Evolutionary conservation across 176 grass and related monocot species (phyloP), one percentile per base, ranked within the genome.

Genomic region (Avena insularis): DNA sequence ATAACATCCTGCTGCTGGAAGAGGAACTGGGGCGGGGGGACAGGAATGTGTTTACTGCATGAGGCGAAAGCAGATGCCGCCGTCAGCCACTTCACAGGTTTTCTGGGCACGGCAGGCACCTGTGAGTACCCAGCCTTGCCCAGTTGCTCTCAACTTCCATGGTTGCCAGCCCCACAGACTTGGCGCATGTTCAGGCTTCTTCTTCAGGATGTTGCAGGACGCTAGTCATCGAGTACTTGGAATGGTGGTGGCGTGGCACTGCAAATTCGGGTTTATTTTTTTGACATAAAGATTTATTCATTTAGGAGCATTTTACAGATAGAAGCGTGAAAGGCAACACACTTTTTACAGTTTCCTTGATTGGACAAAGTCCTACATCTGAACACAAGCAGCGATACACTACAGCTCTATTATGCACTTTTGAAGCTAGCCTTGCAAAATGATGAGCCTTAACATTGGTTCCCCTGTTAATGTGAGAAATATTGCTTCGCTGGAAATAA

Each of bases 211-310:
- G 10, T 57, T 57, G 9, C 29, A 78, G 75, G 51, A 36, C 17
- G 27, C 16, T 78, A 29, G 75, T 38, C 9, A 78, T 2, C 14
- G 56, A 78, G 16, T 78, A 55, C 13, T 55, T 55, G 53, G 51
- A 78, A 78, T 78, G 56, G 20, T 45, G 35, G 20, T 79, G 77
- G 20, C 19, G 45, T 79, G 12, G 17, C 77, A 79, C 55, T 81
- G 25, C 4, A 81, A 66, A 66, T 49, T 50, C 17, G 21, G 40
- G 6, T 14, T 51, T 35, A 35, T 35, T 51, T 51, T 51, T 51
- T 51, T 11, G 3, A 51, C 12, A 51, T 12, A 35, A 35, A 51
- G 12, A 51, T 51, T 51, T 51, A 51, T 51, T 51, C 40, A 43
- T 43, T 43, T 43, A 43, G 40, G 49, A 51, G 11, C 11, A 12